Evolutionary conservation across 108 stramenopile species (phyloP), one percentile per base, ranked within the genome.

Genomic region (Schizochytrium sp.): DNA sequence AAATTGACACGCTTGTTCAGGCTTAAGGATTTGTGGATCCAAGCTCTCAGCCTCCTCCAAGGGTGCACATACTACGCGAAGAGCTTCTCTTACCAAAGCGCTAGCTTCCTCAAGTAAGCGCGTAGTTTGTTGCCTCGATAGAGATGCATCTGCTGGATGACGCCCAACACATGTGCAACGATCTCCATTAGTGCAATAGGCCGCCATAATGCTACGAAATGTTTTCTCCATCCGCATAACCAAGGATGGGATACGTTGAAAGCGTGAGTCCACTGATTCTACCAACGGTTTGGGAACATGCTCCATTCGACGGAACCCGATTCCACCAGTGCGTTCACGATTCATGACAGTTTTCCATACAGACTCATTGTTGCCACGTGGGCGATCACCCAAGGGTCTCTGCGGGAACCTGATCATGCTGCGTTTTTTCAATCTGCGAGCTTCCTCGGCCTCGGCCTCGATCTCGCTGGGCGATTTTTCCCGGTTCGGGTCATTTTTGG

Each of bases 31-130:
- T 7, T 50, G 0, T 44, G 64, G 64, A 69, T 69, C 64, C 1
- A 15, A 5, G 0, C 42, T 3, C 15, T 44, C 76, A 46, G 50
- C 76, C 50, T 7, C 76, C 15, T 49, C 50, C 5, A 55, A 53
- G 5, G 53, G 76, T 42, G 76, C 47, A 53, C 76, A 83, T 38
- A 83, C 76, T 5, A 83, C 76, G 17, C 76, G 76, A 40, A 55
- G 76, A 17, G 53, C 45, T 42, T 83, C 76, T n/a, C 15, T 5
- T n/a, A 83, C 55, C 47, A 10, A 7, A 38, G 7, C 12, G 28
- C 28, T 44, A 69, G 28, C 28, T 2, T 69, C 7, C 64, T 69
- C 12, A 8, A 3, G 19, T 7, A 15, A 8, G 64, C 5, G 40
- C 19, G 7, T 28, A 44, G 0, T 0, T 12, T 0, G 1, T 69